These are phyloP conservation scores for Fonsecaea multimorphosa DNA, from an alignment of 2,329 filamentous ascomycete species.

Conservation along the genomic window DNA sequence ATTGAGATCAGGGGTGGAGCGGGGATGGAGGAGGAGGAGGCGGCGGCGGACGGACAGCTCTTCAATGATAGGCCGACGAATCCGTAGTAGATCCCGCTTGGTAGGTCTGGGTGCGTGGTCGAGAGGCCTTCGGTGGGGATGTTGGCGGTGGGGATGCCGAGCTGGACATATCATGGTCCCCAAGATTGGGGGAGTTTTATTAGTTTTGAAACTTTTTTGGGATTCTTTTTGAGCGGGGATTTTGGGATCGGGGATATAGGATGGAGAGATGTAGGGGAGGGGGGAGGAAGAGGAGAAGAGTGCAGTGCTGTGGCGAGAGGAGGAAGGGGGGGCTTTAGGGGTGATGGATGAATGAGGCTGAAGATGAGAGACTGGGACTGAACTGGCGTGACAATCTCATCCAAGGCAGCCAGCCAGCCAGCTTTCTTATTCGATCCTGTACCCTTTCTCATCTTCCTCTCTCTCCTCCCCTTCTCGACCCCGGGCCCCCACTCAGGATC, in stretches of 20 bases:
- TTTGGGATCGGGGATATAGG: neutral
- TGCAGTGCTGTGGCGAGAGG: no score
- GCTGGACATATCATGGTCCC: constrained; percentile 62
- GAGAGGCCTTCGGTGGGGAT: constrained; percentile 72
- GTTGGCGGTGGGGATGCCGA: constrained; percentile 97
- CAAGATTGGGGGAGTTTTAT: neutral
- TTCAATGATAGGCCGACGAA: constrained; percentile 75
- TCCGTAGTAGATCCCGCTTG: constrained; percentile 91
- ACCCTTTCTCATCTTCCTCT: no score
- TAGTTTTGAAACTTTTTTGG: no score
- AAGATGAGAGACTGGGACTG: neutral
- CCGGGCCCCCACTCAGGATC: no score
- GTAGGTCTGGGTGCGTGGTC: constrained; percentile 60
- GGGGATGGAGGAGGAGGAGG: neutral
- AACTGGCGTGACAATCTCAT: no score
- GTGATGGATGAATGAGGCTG: no score
- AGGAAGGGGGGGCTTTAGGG: neutral
- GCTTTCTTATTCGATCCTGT: no score
- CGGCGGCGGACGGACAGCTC: neutral
- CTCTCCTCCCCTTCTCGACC: neutral
- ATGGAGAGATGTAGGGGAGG: neutral
- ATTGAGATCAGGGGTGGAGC: constrained; percentile 44
- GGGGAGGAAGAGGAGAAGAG: no score
- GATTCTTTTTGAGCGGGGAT: neutral
- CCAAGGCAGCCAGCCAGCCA: no score